These are phyloP conservation scores for Hydrangea macrophylla DNA, from an alignment of 148 eudicot species.

Conservation along the genomic window DNA sequence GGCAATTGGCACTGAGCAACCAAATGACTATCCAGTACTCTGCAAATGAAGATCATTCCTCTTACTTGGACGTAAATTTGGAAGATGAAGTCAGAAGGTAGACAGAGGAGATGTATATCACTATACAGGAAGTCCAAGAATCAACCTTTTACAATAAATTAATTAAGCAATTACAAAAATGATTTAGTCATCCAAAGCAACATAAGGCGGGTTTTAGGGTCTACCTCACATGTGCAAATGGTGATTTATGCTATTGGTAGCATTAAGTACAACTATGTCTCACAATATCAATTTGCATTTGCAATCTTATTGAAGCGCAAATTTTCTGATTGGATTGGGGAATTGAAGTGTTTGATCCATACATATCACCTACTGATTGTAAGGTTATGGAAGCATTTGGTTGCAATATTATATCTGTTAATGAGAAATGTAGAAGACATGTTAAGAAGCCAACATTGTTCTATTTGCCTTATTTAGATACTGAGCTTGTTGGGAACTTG, in stretches of 20 bases:
- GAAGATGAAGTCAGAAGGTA: conserved; percentile 3
- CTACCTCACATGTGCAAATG: neutral
- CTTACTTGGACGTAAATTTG: neutral
- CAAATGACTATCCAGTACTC: neutral
- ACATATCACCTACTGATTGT: conserved; percentile 5
- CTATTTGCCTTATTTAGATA: conserved; percentile 9
- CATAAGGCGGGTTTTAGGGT: neutral
- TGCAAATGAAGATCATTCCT: neutral
- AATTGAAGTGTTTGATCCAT: conserved; percentile 7
- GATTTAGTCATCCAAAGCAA: neutral
- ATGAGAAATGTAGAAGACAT: neutral
- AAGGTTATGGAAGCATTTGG: neutral
- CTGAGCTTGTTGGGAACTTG: neutral
- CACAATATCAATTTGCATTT: conserved; percentile 6
- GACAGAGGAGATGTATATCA: conserved; percentile 3
- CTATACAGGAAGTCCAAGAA: conserved; percentile 7
- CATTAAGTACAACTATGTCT: neutral
- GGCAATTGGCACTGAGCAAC: conserved; percentile 5
- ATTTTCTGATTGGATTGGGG: conserved; percentile 3
- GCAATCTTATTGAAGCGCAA: neutral
- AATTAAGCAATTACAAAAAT: neutral
- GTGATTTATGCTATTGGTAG: conserved; percentile 10
- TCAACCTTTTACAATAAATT: neutral
- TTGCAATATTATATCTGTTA: neutral
- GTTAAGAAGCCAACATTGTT: conserved; percentile 6